Percentiles rank a stretch among this genome's conserved stretches.
Conservation (phyloP, 306 rosid genomes). For the Begonia loranthoides region DNA sequence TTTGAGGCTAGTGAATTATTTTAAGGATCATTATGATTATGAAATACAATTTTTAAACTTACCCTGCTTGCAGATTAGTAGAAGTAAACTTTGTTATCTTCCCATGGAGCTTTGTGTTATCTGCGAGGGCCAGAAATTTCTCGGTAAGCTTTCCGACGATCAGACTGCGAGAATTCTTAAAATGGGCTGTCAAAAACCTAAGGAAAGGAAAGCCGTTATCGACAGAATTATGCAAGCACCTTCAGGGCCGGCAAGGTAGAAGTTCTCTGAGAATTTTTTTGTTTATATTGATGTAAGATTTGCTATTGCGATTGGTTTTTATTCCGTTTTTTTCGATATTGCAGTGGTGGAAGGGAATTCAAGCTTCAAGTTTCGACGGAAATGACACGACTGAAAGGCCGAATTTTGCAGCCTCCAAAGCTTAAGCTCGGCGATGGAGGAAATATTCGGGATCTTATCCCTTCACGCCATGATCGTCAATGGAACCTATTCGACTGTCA, state of each 20-base stretch:
- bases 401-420: slow-evolving; percentile 92
- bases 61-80: slow-evolving; percentile 90
- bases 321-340: slow-evolving; percentile 36
- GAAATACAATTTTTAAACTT: slow-evolving; percentile 72
- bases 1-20: slow-evolving; percentile 64
- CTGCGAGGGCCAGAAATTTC: slow-evolving; percentile 94
- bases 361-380: slow-evolving; percentile 67
- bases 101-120: slow-evolving; percentile 98
- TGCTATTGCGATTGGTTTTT: neutral
- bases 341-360: slow-evolving; percentile 73
- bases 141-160: slow-evolving; percentile 87
- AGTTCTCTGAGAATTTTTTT: neutral
- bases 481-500: slow-evolving; percentile 90
- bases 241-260: slow-evolving; percentile 82
- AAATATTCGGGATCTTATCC: slow-evolving; percentile 55
- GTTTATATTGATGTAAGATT: too few species aligned
- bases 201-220: slow-evolving; percentile 67
- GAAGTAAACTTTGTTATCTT: slow-evolving; percentile 94
- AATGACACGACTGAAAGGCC: slow-evolving; percentile 73
- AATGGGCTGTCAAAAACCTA: slow-evolving; percentile 93
- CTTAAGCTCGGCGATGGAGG: slow-evolving; percentile 93
- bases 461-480: slow-evolving; percentile 80
- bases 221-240: slow-evolving; percentile 80
- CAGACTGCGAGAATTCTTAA: slow-evolving; percentile 90
- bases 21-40: slow-evolving; percentile 87